These are phyloP conservation scores for Trichoderma simmonsii DNA, from an alignment of 2,329 filamentous ascomycete genomes.

Conservation along the genomic window DNA sequence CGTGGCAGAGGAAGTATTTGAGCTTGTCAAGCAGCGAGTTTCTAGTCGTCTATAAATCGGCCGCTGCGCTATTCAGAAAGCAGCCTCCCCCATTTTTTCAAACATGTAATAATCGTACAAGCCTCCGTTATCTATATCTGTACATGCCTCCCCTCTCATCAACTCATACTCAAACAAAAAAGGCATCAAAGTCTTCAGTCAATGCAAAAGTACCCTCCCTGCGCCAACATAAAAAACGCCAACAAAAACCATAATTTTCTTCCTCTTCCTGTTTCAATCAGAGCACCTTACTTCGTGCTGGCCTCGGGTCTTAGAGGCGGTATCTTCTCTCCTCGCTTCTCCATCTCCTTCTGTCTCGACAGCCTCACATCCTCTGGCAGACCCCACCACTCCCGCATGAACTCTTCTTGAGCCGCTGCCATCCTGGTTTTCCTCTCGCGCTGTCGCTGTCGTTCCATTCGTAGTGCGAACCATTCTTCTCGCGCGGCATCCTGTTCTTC, in stretches of 20 bases:
- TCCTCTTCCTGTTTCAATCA: neutral
- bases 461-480: slow-evolving; percentile 86
- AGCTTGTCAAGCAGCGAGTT: slow-evolving; percentile 19
- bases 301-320: neutral
- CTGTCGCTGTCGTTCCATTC: slow-evolving; percentile 66
- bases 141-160: neutral
- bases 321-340: slow-evolving; percentile 54
- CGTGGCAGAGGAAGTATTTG: slow-evolving; percentile 41
- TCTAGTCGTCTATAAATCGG: slow-evolving; percentile 15
- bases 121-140: neutral
- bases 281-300: neutral
- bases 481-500: slow-evolving; percentile 83
- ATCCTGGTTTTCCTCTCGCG: slow-evolving; percentile 61
- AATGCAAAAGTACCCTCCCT: neutral
- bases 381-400: slow-evolving; percentile 66
- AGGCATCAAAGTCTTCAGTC: neutral
- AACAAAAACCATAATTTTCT: neutral
- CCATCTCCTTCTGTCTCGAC: slow-evolving; percentile 48
- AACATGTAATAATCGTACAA: slow-evolving; percentile 14
- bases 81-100: neutral
- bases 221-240: slow-evolving; percentile 7
- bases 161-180: neutral
- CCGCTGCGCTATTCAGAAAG: neutral
- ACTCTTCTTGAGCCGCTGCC: slow-evolving; percentile 61
- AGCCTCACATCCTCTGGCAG: slow-evolving; percentile 55